Conservation (phyloP, 2,329 filamentous ascomycete genomes). For the Neofusicoccum umdonicola region DNA sequence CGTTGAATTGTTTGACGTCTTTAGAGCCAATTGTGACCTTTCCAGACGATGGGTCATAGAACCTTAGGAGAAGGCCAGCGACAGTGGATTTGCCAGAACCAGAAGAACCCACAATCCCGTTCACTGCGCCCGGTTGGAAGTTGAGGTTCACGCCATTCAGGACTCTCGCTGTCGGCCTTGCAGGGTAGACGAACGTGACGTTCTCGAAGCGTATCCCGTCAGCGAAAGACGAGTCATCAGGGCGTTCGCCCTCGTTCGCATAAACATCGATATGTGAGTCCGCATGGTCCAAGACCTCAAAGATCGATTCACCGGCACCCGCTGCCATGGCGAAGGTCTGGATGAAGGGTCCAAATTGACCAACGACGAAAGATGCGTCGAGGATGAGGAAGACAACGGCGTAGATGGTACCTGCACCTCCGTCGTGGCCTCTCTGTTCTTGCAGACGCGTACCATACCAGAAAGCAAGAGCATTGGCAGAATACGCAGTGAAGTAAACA, state of each 20-base stretch:
- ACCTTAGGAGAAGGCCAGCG: conserved; percentile 41
- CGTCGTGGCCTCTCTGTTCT: conserved; percentile 25
- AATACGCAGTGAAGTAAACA: conserved; percentile 46
- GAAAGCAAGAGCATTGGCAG: conserved; percentile 47
- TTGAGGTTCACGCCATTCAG: conserved; percentile 38
- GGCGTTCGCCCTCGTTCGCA: conserved; percentile 27
- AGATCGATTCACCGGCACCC: conserved; percentile 48
- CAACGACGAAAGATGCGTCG: conserved; percentile 63
- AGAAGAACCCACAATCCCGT: conserved; percentile 46
- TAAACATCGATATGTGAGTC: conserved; percentile 39
- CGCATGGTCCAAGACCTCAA: conserved; percentile 44
- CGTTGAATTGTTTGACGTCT: conserved; percentile 29
- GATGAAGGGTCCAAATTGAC: conserved; percentile 61
- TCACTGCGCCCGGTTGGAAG: conserved; percentile 41
- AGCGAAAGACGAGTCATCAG: conserved; percentile 24
- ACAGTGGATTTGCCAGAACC: conserved; percentile 47
- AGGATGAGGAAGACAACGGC: conserved; percentile 64
- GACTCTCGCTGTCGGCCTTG: conserved; percentile 40
- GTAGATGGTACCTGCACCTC: conserved; percentile 54
- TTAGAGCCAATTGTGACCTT: conserved; percentile 32
- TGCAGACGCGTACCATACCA: conserved; percentile 38
- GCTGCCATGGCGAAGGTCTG: conserved; percentile 56
- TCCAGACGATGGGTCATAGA: conserved; percentile 38
- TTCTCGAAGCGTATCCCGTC: conserved; percentile 42
- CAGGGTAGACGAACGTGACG: conserved; percentile 46